Evolutionary conservation across 495 filamentous ascomycete genomes (phyloP).

Genomic region (Aspergillus haitiensis): DNA sequence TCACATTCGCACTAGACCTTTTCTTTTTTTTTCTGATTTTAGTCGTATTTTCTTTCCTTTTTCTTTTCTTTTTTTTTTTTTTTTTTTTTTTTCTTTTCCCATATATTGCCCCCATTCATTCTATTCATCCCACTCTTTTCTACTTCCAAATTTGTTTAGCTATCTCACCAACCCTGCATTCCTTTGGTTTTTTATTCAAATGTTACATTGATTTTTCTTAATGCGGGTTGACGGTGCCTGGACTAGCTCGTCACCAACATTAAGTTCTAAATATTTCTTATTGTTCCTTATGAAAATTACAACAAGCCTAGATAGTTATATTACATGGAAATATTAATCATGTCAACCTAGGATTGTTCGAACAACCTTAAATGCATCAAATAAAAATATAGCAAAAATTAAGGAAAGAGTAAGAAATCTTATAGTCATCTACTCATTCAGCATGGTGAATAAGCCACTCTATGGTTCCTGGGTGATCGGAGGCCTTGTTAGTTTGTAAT

Average conservation of each 20-base stretch:
- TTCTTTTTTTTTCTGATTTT: neutral
- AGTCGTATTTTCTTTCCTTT: neutral
- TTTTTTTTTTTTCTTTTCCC: neutral
- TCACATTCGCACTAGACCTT: conserved; percentile 1
- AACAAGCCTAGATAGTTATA: neutral
- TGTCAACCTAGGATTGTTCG: no score
- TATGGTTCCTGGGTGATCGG: neutral
- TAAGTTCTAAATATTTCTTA: no score
- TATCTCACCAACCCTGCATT: neutral
- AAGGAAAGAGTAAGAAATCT: neutral
- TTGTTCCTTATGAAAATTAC: neutral
- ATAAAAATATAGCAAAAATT: neutral
- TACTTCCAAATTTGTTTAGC: neutral
- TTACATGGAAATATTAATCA: no score
- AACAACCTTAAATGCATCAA: neutral
- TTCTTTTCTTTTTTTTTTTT: conserved; percentile 6
- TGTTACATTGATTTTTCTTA: no score
- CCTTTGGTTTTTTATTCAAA: neutral
- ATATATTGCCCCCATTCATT: neutral
- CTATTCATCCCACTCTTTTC: neutral
- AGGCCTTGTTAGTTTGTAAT: neutral
- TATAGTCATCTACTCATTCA: no score
- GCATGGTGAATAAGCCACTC: neutral
- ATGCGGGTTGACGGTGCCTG: no score
- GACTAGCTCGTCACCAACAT: no score